phyloP scores from a whole-genome alignment of 371 early-diverging fungal species.

The Saksenaea vasiformis region DNA sequence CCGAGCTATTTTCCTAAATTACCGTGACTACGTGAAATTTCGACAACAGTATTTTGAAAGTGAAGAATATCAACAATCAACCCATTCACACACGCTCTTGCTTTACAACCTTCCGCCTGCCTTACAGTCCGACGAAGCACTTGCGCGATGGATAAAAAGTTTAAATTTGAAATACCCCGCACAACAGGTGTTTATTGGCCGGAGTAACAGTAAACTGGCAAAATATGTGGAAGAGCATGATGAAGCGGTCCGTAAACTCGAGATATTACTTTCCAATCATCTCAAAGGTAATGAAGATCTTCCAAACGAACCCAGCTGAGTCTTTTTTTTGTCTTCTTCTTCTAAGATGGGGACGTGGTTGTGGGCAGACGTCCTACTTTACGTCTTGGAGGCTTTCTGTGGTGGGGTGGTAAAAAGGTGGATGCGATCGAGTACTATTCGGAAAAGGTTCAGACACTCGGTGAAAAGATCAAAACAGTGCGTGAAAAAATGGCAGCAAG shows the following conservation, averaged over 20 bases:
- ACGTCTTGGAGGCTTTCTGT: conserved; percentile 36
- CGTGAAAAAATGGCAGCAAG: conserved; percentile 52
- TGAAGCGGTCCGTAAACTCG: conserved; percentile 62
- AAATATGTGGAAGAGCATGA: conserved; percentile 74
- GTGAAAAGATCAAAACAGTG: conserved; percentile 60
- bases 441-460: conserved; percentile 59
- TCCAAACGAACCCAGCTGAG: too few species aligned
- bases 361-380: conserved; percentile 57
- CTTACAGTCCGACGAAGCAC: conserved; percentile 58
- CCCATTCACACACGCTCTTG: conserved; percentile 70
- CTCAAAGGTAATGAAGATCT: conserved; percentile 36
- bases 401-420: conserved; percentile 62
- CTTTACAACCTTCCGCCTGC: conserved; percentile 67
- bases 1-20: conserved; percentile 48
- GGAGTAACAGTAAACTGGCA: conserved; percentile 66
- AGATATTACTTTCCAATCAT: conserved; percentile 64
- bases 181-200: conserved; percentile 69
- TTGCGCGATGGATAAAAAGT: conserved; percentile 54
- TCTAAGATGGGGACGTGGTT: conserved; percentile 53
- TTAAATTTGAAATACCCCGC: conserved; percentile 50
- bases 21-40: conserved; percentile 54
- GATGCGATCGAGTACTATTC: conserved; percentile 82
- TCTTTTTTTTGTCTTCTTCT: too few species aligned
- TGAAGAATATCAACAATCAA: conserved; percentile 58
- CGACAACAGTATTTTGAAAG: conserved; percentile 63